Evolutionary conservation across 768 basidiomycete genomes (phyloP).

Genomic region (Lanmaoa rubissima): DNA sequence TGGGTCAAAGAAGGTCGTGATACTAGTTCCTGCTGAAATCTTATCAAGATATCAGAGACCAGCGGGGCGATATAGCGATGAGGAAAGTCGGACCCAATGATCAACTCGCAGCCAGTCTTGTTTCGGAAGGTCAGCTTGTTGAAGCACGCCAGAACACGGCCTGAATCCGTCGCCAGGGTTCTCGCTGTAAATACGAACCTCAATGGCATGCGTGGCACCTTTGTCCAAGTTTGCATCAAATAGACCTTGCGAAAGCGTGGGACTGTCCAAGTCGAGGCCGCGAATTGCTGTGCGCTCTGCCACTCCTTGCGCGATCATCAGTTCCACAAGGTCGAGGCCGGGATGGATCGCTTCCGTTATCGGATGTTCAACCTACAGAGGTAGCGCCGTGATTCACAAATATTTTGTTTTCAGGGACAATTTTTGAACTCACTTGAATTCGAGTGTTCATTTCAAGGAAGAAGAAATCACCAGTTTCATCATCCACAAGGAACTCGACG

Average conservation of each 20-base stretch:
- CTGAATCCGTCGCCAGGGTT: slow-evolving; percentile 55
- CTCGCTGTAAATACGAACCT: slow-evolving; percentile 61
- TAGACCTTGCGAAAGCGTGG: slow-evolving; percentile 37
- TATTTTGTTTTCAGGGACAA: not conserved
- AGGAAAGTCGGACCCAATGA: slow-evolving; percentile 43
- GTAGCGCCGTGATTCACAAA: not conserved
- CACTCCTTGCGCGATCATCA: slow-evolving; percentile 62
- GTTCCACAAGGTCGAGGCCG: slow-evolving; percentile 57
- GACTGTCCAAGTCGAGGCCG: slow-evolving; percentile 16
- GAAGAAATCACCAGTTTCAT: slow-evolving; percentile 51
- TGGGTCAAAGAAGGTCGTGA: slow-evolving; percentile 58
- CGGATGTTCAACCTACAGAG: slow-evolving; percentile 62
- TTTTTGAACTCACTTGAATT: slow-evolving; percentile 42
- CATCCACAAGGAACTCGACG: slow-evolving; percentile 64
- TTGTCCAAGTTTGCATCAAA: slow-evolving; percentile 31
- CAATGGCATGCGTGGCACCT: slow-evolving; percentile 42
- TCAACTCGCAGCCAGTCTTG: slow-evolving; percentile 61
- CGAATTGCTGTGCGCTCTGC: slow-evolving; percentile 29
- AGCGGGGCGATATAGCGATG: not conserved
- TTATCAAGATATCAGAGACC: slow-evolving; percentile 13
- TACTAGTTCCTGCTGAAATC: slow-evolving; percentile 48
- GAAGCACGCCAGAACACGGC: slow-evolving; percentile 63
- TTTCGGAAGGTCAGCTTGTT: slow-evolving; percentile 44
- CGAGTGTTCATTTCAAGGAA: slow-evolving; percentile 76
- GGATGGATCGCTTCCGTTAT: slow-evolving; percentile 57